Evolutionary conservation across 768 basidiomycete genomes (phyloP).

Genomic region (Boletus patriciae): DNA sequence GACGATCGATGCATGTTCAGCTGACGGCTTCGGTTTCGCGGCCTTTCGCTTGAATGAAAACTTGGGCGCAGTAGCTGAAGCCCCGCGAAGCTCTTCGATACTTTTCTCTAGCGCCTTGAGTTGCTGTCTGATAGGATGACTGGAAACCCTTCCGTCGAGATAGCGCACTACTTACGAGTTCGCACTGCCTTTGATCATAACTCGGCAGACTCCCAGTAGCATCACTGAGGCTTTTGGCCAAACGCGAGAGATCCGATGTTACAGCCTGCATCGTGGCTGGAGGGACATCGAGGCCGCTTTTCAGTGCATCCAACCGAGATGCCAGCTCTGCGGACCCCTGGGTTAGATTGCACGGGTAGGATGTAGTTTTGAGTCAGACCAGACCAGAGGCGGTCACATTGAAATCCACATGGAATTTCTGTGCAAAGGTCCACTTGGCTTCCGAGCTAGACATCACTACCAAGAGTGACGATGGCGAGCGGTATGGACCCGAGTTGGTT

Average conservation of each 20-base stretch:
- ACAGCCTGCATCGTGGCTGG: slow-evolving; percentile 44
- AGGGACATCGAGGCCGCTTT: slow-evolving; percentile 27
- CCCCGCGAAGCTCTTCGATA: slow-evolving; percentile 50
- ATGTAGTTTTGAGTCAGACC: background rate
- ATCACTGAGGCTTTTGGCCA: slow-evolving; percentile 62
- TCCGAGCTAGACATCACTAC: slow-evolving; percentile 21
- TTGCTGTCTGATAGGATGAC: slow-evolving; percentile 48
- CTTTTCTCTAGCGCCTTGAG: slow-evolving; percentile 58
- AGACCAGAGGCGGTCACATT: slow-evolving; percentile 27
- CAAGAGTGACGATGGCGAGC: background rate
- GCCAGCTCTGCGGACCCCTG: slow-evolving; percentile 44
- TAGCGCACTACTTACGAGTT: slow-evolving; percentile 48
- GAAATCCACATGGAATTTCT: slow-evolving; percentile 29
- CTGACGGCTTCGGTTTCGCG: slow-evolving; percentile 20
- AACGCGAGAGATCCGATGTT: slow-evolving; percentile 51
- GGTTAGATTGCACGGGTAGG: slow-evolving; percentile 14
- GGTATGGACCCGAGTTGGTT: no score
- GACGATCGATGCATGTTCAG: slow-evolving; percentile 2
- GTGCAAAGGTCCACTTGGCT: slow-evolving; percentile 31
- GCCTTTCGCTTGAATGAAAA: slow-evolving; percentile 66
- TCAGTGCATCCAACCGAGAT: slow-evolving; percentile 45
- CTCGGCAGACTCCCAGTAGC: slow-evolving; percentile 64
- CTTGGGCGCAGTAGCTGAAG: slow-evolving; percentile 51
- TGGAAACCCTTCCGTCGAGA: background rate
- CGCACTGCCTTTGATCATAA: slow-evolving; percentile 75